Percentiles rank a stretch among this genome's conserved stretches.
Conservation (phyloP, 208 protist genomes). For the Lotmaria passim region DNA sequence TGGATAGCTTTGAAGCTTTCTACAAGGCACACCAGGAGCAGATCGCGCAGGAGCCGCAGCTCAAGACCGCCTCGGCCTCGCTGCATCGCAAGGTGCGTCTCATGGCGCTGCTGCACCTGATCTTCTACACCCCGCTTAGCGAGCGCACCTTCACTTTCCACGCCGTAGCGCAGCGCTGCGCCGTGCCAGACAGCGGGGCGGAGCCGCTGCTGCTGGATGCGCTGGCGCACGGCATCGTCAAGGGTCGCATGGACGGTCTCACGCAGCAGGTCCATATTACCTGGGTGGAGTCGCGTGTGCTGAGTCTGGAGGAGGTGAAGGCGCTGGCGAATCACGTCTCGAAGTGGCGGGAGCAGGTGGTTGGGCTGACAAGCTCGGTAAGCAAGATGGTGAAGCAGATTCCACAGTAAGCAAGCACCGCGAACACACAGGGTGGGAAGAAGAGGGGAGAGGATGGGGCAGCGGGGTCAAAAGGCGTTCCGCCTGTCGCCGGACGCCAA, state of each 20-base stretch:
- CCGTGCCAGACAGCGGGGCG: constrained; percentile 67
- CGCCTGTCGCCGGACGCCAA: background rate
- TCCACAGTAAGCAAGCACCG: constrained; percentile 20
- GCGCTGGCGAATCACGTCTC: constrained; percentile 72
- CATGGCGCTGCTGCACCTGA: constrained; percentile 95
- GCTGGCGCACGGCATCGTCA: constrained; percentile 93
- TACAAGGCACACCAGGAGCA: constrained; percentile 43
- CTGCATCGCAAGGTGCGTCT: constrained; percentile 85
- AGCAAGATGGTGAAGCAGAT: constrained; percentile 45
- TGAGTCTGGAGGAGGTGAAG: constrained; percentile 80
- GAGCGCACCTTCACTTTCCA: constrained; percentile 88
- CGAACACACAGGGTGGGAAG: background rate
- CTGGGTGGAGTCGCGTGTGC: constrained; percentile 90
- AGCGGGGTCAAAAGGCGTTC: background rate
- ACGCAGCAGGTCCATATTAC: constrained; percentile 78
- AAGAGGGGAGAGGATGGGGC: background rate
- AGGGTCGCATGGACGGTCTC: constrained; percentile 94
- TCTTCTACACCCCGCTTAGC: constrained; percentile 94
- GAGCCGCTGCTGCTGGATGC: constrained; percentile 96
- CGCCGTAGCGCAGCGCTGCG: constrained; percentile 72
- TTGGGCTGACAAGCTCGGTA: constrained; percentile 53
- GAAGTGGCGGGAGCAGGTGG: constrained; percentile 72
- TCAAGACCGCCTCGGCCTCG: constrained; percentile 33
- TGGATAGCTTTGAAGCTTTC: constrained; percentile 72
- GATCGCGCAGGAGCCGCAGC: constrained; percentile 42